phyloP scores from a whole-genome alignment of 116 monocot species.

The Posidonia oceanica region DNA sequence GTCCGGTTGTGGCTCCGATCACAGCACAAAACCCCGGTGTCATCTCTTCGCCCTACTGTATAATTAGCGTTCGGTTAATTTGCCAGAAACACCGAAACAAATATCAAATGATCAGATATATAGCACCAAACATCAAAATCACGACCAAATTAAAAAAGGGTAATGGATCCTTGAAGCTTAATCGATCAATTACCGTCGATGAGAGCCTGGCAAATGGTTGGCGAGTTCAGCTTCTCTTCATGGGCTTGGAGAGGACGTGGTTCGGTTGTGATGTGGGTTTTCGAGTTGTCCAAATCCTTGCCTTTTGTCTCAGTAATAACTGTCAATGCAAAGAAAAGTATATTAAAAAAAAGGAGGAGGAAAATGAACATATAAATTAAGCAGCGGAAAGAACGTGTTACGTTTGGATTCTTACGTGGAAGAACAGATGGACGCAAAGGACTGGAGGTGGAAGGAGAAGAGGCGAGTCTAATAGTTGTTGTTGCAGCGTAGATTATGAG shows the following conservation, averaged over 20 bases:
- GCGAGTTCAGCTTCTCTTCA: not conserved
- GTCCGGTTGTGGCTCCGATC: slow-evolving; percentile 55
- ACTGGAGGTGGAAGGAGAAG: not conserved
- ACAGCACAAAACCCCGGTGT: slow-evolving; percentile 22
- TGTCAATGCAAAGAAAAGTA: not conserved
- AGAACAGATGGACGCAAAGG: not conserved
- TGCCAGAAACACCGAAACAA: not conserved
- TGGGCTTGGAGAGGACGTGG: not conserved
- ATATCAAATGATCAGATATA: too few species aligned
- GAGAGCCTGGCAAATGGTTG: slow-evolving; percentile 3
- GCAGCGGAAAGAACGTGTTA: too few species aligned
- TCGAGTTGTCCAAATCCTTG: not conserved
- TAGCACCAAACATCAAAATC: too few species aligned
- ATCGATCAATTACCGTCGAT: slow-evolving; percentile 1
- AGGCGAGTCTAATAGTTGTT: not conserved
- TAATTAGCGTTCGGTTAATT: not conserved
- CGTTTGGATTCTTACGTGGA: not conserved
- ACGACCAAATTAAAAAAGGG: too few species aligned
- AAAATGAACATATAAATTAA: too few species aligned
- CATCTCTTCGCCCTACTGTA: not conserved
- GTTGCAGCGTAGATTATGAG: slow-evolving; percentile 4
- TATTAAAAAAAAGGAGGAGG: too few species aligned
- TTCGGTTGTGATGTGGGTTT: slow-evolving; percentile 1
- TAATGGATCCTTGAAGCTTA: not conserved
- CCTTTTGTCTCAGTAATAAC: not conserved